These are phyloP conservation scores for Xylaria bambusicola DNA, from an alignment of 495 filamentous ascomycete genomes.

Conservation along the genomic window DNA sequence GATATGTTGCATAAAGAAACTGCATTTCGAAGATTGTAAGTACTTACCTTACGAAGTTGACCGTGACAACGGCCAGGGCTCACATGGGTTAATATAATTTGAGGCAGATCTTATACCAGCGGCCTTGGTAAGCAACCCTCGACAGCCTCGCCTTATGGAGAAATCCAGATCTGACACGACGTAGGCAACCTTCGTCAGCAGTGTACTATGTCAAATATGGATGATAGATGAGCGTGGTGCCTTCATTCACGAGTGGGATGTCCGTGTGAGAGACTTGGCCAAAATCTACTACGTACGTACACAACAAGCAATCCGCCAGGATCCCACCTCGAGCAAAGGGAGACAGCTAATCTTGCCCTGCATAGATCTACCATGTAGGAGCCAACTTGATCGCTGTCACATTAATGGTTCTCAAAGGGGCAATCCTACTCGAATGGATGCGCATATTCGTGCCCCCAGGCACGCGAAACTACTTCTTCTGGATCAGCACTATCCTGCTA, in stretches of 20 bases:
- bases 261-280: background rate
- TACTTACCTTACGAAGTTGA: no score
- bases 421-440: constrained; percentile 34
- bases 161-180: background rate
- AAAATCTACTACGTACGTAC: background rate
- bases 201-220: background rate
- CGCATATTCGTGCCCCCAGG: constrained; percentile 27
- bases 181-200: background rate
- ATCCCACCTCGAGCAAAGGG: no score
- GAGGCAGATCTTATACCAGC: background rate
- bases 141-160: background rate
- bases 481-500: constrained; percentile 33
- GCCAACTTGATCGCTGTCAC: constrained; percentile 18
- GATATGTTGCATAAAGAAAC: constrained; percentile 1
- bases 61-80: no score
- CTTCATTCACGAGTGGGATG: constrained; percentile 28
- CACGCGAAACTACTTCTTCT: constrained; percentile 21
- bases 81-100: background rate
- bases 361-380: constrained; percentile 17
- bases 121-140: background rate
- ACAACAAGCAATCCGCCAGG: background rate
- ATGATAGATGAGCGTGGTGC: constrained; percentile 19
- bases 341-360: background rate
- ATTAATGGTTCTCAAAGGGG: constrained; percentile 22
- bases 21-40: constrained; percentile 12